Evolutionary conservation across 345 rosid species (phyloP).

Genomic region (Brassica juncea): DNA sequence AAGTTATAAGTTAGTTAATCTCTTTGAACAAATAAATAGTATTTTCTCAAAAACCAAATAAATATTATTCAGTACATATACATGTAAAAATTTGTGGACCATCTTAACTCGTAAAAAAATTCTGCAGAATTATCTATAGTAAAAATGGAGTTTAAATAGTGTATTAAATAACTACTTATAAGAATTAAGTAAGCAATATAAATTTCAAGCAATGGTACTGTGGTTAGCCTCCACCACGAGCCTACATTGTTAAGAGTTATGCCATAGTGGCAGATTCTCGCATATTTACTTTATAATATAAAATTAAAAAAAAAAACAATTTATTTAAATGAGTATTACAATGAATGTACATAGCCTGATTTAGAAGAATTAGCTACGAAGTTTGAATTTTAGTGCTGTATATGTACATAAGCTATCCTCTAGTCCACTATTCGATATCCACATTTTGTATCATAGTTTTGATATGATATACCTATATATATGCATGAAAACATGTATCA

Average conservation of each 20-base stretch:
- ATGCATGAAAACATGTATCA: background rate
- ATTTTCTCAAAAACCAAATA: background rate
- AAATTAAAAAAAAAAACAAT: background rate
- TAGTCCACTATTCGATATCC: background rate
- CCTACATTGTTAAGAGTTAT: conserved; percentile 25
- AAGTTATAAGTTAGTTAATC: background rate
- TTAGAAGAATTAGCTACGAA: background rate
- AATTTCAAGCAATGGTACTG: conserved; percentile 32
- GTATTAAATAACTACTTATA: background rate
- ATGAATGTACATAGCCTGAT: background rate
- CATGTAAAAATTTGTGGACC: background rate
- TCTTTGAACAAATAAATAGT: background rate
- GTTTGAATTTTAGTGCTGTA: background rate
- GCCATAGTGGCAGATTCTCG: conserved; percentile 30
- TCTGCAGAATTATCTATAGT: background rate
- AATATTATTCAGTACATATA: background rate
- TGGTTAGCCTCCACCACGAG: conserved; percentile 42
- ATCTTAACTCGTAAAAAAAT: background rate
- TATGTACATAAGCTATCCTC: background rate
- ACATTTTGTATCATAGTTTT: background rate
- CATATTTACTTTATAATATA: background rate
- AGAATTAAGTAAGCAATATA: conserved; percentile 9
- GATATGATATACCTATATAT: background rate
- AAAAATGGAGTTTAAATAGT: conserved; percentile 3
- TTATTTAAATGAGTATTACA: background rate